phyloP scores from a whole-genome alignment of 169 alveolate genomes.

The Plasmodium inui region DNA sequence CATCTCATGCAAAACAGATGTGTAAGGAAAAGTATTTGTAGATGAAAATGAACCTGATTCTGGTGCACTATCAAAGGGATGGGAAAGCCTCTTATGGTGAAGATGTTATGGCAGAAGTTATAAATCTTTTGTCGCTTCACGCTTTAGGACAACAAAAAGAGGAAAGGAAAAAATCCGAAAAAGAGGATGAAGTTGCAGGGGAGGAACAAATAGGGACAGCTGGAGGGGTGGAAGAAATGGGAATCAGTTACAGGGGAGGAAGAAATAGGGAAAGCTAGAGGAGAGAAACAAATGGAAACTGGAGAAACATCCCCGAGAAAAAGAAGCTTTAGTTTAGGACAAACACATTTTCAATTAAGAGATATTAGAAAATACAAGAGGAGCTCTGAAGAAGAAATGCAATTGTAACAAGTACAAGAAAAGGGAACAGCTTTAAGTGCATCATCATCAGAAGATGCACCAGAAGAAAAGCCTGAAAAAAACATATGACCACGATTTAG shows the following conservation, averaged over 20 bases:
- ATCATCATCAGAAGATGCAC: not conserved
- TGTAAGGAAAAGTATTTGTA: constrained; percentile 12
- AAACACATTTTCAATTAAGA: not conserved
- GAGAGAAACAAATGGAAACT: not conserved
- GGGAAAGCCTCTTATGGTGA: not conserved
- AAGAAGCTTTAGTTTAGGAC: not conserved
- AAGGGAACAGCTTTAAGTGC: not conserved
- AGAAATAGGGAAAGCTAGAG: not conserved
- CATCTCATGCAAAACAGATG: not conserved
- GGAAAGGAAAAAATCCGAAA: not conserved
- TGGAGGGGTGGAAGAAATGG: not conserved
- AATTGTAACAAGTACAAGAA: not conserved
- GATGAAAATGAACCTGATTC: constrained; percentile 20
- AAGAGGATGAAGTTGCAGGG: not conserved
- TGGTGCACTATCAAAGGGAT: not conserved
- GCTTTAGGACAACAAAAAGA: not conserved
- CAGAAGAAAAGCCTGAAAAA: not conserved
- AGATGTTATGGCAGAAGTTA: not conserved
- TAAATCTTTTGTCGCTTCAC: not conserved
- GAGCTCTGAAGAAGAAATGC: constrained; percentile 1
- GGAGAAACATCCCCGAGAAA: not conserved
- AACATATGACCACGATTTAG: not conserved
- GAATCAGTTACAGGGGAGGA: not conserved
- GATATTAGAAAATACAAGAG: not conserved
- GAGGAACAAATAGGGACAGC: not conserved